Conservation (phyloP, 2,329 filamentous ascomycete species). For the Botrytis byssoidea region DNA sequence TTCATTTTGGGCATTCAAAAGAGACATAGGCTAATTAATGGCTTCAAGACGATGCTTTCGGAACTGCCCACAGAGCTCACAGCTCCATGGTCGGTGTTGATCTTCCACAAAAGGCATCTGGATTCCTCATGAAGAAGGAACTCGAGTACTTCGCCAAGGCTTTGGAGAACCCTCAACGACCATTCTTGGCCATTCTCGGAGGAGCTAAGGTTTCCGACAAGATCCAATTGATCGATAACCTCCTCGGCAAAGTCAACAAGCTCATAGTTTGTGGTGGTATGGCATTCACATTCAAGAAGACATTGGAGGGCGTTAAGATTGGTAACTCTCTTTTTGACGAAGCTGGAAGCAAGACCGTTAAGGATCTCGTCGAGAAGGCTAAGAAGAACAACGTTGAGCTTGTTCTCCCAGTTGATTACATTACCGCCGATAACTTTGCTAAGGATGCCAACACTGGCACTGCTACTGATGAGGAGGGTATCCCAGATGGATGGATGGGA, state of each 20-base stretch:
- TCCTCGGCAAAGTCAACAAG: slow-evolving; percentile 96
- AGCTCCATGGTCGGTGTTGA: slow-evolving; percentile 98
- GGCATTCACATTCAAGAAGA: slow-evolving; percentile 99
- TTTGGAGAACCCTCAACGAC: slow-evolving; percentile 86
- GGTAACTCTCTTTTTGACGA: slow-evolving; percentile 92
- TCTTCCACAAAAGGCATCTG: slow-evolving; percentile 92
- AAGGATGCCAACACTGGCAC: slow-evolving; percentile 77
- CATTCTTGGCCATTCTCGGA: slow-evolving; percentile 97
- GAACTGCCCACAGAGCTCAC: slow-evolving; percentile 96
- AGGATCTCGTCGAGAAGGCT: slow-evolving; percentile 86
- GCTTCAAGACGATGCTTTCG: slow-evolving; percentile 84
- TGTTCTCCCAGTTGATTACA: slow-evolving; percentile 89
- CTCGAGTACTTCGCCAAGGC: slow-evolving; percentile 99
- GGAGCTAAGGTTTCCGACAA: slow-evolving; percentile 99
- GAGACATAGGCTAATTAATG: not conserved
- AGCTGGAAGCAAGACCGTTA: slow-evolving; percentile 88
- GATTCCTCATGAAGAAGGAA: slow-evolving; percentile 99
- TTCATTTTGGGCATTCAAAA: not conserved
- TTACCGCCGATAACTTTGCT: slow-evolving; percentile 93
- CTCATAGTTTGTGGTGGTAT: slow-evolving; percentile 96
- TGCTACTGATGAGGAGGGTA: slow-evolving; percentile 83
- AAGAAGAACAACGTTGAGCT: slow-evolving; percentile 96
- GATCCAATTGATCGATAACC: slow-evolving; percentile 99
- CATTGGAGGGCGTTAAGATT: slow-evolving; percentile 85
- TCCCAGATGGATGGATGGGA: slow-evolving; percentile 97